Evolutionary conservation across 2,329 filamentous ascomycete genomes (phyloP).

Genomic region (Xylaria sp.): DNA sequence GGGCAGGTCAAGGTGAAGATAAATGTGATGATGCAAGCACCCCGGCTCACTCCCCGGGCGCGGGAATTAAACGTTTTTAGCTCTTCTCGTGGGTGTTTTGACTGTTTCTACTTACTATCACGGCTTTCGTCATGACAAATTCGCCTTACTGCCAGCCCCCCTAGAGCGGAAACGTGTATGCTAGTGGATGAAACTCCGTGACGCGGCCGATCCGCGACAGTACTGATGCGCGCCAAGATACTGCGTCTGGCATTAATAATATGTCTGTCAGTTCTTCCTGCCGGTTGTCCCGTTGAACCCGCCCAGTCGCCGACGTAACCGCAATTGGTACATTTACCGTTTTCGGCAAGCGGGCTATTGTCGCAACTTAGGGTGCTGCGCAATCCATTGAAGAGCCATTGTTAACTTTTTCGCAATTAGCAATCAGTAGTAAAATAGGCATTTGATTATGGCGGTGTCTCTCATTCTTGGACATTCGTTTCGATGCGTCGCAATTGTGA

Average conservation of each 20-base stretch:
- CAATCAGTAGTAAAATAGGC: background rate
- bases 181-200: slow-evolving; percentile 40
- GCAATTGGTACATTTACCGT: slow-evolving; percentile 25
- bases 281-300: background rate
- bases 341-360: slow-evolving; percentile 7
- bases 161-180: slow-evolving; percentile 15
- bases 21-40: background rate
- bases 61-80: slow-evolving; percentile 1
- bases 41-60: background rate
- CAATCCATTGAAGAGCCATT: background rate
- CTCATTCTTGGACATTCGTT: background rate
- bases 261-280: slow-evolving; percentile 8
- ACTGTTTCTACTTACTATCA: slow-evolving; percentile 16
- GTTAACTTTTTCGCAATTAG: background rate
- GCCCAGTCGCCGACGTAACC: background rate
- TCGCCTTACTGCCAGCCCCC: slow-evolving; percentile 11
- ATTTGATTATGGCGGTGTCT: background rate
- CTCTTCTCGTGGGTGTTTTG: background rate
- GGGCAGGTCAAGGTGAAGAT: slow-evolving; percentile 18
- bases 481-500: background rate
- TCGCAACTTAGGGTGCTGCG: slow-evolving; percentile 1
- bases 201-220: slow-evolving; percentile 42
- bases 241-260: slow-evolving; percentile 19
- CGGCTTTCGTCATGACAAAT: slow-evolving; percentile 30
- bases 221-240: slow-evolving; percentile 36